Evolutionary conservation across 306 rosid species (phyloP), one percentile per base, ranked within the genome.

Genomic region (Rosa lucieae): DNA sequence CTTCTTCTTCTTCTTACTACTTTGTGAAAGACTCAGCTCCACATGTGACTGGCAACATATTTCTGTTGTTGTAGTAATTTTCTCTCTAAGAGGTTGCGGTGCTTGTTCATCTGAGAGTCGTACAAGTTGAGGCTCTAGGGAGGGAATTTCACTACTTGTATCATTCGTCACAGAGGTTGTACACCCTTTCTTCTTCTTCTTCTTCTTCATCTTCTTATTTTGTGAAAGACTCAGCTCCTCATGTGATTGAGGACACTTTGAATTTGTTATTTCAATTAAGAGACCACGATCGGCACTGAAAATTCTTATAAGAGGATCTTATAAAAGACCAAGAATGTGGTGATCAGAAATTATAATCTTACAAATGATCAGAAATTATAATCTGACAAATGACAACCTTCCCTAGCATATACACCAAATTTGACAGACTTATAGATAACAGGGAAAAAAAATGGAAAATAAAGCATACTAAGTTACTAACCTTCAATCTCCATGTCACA

Each of bases 81-180:
- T 62, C 39, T 62, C 67, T 29, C 18, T 12, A 62, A 3, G 67
- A 12, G 40, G 6, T 62, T 26, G 67, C 13, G 67, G 67, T 29
- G 39, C 67, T 61, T 61, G 37, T 61, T 61, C 39, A 61, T 9
- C 67, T 61, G 71, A 39, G 6, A 67, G 40, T 67, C 17, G 48
- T 67, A 18, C 15, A 17, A 39, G 14, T 40, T 40, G 71, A 67
- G 71, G 71, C 48, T 67, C 26, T 10, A 67, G 71, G 48, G 46
- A 67, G 71, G 71, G 71, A 67, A 6, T 67, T 67, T 9, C 40
- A 73, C 67, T 55, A 37, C 20, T 12, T 40, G 23, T 43, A 73
- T n/a, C 51, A n/a, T 39, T n/a, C 1, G 32, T 21, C 77, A 55
- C 67, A 11, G 5, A 21, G 14, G 63, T n/a, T n/a, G 52, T 37